phyloP scores from a whole-genome alignment of 495 filamentous ascomycete species.

The Neurospora sp. region DNA sequence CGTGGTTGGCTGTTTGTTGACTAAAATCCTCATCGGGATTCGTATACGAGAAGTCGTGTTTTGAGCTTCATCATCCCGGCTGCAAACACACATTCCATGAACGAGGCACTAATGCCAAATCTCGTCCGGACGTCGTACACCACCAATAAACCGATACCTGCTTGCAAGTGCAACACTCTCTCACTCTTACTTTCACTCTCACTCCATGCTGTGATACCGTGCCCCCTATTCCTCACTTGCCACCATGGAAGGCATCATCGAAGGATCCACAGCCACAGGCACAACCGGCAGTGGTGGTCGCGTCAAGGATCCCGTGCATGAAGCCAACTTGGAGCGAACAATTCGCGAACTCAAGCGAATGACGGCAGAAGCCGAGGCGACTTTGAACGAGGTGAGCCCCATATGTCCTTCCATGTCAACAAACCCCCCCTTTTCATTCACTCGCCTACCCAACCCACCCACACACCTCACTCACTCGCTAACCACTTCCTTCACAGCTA shows the following conservation, averaged over 20 bases:
- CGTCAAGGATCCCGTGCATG: slow-evolving; percentile 17
- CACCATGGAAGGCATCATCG: background rate
- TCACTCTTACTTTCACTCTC: background rate
- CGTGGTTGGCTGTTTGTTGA: background rate
- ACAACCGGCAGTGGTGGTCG: background rate
- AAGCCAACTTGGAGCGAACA: slow-evolving; percentile 51
- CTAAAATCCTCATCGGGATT: background rate
- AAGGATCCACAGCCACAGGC: background rate
- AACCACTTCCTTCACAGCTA: background rate
- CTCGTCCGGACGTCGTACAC: background rate
- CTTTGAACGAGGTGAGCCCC: slow-evolving; percentile 34
- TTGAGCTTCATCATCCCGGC: background rate
- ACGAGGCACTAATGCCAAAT: background rate
- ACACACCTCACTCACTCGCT: background rate
- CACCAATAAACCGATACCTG: background rate
- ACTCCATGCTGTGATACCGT: background rate
- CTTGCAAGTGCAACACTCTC: background rate
- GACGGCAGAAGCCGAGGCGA: slow-evolving; percentile 55
- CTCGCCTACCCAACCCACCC: background rate
- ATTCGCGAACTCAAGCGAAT: slow-evolving; percentile 52
- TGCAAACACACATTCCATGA: background rate
- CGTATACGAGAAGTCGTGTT: background rate
- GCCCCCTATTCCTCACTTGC: background rate
- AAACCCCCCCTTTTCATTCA: background rate
- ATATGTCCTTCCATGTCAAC: background rate